phyloP scores from a whole-genome alignment of 805 yeast species.

The Lachancea lanzarotensis region DNA sequence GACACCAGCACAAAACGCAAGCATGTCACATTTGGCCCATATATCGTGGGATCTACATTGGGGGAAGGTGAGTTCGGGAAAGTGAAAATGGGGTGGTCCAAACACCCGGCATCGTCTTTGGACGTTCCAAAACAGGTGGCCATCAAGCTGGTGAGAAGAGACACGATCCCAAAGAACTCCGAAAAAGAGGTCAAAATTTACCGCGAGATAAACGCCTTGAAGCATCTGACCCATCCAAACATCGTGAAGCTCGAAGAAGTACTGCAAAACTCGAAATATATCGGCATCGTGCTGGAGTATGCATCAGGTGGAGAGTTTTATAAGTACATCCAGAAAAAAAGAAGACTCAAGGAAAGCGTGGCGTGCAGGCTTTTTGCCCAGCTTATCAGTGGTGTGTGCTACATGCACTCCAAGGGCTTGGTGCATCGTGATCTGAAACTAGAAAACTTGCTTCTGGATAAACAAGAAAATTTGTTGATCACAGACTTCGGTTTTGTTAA shows the following conservation, averaged over 20 bases:
- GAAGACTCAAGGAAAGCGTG: constrained; percentile 75
- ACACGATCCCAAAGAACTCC: constrained; percentile 77
- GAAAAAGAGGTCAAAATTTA: constrained; percentile 85
- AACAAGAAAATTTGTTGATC: constrained; percentile 77
- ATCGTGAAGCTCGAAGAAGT: constrained; percentile 89
- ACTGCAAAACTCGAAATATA: constrained; percentile 86
- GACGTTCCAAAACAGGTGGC: constrained; percentile 73
- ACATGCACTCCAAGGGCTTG: constrained; percentile 88
- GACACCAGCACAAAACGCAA: constrained; percentile 35
- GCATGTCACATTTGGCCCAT: constrained; percentile 83
- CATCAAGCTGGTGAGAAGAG: constrained; percentile 83
- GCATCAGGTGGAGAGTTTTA: constrained; percentile 97
- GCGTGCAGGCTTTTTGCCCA: constrained; percentile 91
- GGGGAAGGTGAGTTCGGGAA: constrained; percentile 99
- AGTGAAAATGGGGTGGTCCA: constrained; percentile 94
- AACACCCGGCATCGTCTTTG: constrained; percentile 48
- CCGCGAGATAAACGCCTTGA: constrained; percentile 86
- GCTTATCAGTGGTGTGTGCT: constrained; percentile 86
- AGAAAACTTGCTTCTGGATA: constrained; percentile 77
- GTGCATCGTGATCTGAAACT: constrained; percentile 88
- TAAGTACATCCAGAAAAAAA: constrained; percentile 81
- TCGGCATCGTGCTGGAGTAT: constrained; percentile 93
- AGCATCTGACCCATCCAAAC: constrained; percentile 84
- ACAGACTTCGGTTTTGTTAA: constrained; percentile 96
- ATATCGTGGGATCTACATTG: constrained; percentile 82